Evolutionary conservation across 208 protist genomes (phyloP).

Genomic region (Acanthamoeba lenticulata): DNA sequence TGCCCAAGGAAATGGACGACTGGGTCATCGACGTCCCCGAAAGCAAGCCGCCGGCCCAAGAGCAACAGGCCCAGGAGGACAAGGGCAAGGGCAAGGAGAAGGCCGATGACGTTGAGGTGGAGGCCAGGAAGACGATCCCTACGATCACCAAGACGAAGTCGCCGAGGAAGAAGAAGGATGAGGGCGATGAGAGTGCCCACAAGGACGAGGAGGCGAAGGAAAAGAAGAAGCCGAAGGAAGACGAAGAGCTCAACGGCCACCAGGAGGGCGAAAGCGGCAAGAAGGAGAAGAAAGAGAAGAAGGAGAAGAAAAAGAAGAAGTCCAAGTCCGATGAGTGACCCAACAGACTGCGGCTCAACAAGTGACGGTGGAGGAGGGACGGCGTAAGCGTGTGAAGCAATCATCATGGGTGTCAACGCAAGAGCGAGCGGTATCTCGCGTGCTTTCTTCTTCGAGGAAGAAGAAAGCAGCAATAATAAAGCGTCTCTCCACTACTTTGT

Average conservation of each 20-base stretch:
- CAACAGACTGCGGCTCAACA: neutral
- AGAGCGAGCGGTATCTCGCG: neutral
- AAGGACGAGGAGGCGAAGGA: neutral
- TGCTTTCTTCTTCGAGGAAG: neutral
- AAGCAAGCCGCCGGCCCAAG: neutral
- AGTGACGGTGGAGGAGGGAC: neutral
- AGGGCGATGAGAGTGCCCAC: neutral
- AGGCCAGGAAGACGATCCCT: neutral
- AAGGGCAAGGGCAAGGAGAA: neutral
- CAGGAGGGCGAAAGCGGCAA: neutral
- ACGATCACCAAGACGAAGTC: neutral
- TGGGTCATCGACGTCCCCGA: neutral
- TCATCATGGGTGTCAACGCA: neutral
- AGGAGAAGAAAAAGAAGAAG: conserved; percentile 12
- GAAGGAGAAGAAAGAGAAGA: neutral
- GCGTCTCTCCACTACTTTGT: neutral
- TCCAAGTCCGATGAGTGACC: neutral
- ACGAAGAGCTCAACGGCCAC: neutral
- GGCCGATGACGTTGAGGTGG: neutral
- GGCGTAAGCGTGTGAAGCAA: neutral
- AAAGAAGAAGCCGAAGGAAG: neutral
- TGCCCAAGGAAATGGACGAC: conserved; percentile 8
- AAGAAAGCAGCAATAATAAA: neutral
- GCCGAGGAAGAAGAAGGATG: neutral
- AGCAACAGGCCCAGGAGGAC: neutral